Conservation (phyloP, 2,329 filamentous ascomycete species). For the Pseudogymnoascus sp. region DNA sequence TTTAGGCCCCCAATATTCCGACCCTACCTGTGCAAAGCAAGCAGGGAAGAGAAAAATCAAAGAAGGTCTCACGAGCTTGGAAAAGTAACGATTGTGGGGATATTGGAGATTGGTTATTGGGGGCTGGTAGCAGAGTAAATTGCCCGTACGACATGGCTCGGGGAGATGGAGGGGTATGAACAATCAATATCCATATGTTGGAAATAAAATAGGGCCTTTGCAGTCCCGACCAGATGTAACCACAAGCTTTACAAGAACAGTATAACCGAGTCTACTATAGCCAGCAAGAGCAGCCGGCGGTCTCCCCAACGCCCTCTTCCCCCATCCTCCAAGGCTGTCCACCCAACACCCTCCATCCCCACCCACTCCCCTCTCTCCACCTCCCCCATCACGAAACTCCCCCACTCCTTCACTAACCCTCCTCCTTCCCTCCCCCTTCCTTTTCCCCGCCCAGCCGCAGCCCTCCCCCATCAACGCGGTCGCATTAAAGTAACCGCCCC, state of each 20-base stretch:
- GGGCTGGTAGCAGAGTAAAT: not conserved
- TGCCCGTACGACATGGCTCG: not conserved
- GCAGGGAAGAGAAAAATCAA: not conserved
- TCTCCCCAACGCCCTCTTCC: not conserved
- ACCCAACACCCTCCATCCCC: not conserved
- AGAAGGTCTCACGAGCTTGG: not conserved
- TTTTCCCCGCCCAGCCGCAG: not conserved
- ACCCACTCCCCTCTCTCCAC: not conserved
- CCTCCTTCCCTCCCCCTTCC: too few species aligned
- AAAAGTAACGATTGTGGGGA: not conserved
- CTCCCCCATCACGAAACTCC: not conserved
- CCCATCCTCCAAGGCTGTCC: not conserved
- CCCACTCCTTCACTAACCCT: not conserved
- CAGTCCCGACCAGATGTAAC: not conserved
- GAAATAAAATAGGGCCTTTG: not conserved
- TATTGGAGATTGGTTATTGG: not conserved
- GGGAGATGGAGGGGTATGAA: too few species aligned
- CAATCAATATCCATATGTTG: not conserved
- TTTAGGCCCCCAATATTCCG: not conserved
- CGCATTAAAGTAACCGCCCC: not conserved
- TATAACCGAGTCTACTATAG: not conserved
- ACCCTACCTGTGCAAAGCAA: not conserved
- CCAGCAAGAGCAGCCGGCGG: not conserved
- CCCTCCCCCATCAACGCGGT: not conserved
- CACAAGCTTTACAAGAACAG: not conserved